phyloP scores from a whole-genome alignment of 352 stramenopile species.

The Pythium sukuiense region DNA sequence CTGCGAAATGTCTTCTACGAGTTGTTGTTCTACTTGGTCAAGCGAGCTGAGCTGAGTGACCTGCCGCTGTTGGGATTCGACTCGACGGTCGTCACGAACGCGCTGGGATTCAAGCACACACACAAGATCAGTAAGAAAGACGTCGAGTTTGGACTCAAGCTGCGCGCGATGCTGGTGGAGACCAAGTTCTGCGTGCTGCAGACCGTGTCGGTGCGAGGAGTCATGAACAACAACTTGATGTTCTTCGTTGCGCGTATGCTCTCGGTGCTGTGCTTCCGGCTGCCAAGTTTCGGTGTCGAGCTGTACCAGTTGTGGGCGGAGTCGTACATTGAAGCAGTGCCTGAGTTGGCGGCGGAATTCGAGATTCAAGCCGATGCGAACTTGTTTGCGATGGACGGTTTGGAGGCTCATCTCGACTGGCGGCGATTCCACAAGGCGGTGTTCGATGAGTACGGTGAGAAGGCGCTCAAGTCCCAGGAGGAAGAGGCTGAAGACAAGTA shows the following conservation, averaged over 20 bases:
- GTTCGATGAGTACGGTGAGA: slow-evolving; percentile 86
- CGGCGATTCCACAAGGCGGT: slow-evolving; percentile 88
- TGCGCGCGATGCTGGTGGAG: slow-evolving; percentile 88
- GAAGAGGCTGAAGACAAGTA: slow-evolving; percentile 90
- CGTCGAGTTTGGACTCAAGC: slow-evolving; percentile 81
- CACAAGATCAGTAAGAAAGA: slow-evolving; percentile 82
- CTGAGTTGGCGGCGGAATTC: slow-evolving; percentile 78
- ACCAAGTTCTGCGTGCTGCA: slow-evolving; percentile 89
- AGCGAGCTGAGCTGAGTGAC: slow-evolving; percentile 84
- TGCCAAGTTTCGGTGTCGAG: slow-evolving; percentile 87
- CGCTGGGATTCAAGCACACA: slow-evolving; percentile 67
- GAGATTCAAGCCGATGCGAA: slow-evolving; percentile 80
- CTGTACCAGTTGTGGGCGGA: slow-evolving; percentile 88
- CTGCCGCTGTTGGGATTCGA: slow-evolving; percentile 84
- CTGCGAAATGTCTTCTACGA: slow-evolving; percentile 90
- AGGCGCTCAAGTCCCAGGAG: slow-evolving; percentile 82
- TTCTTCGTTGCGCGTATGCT: slow-evolving; percentile 89
- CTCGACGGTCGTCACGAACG: slow-evolving; percentile 59
- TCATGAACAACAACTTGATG: slow-evolving; percentile 93
- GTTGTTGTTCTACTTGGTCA: slow-evolving; percentile 87
- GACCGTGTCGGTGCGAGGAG: slow-evolving; percentile 81
- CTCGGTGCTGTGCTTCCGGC: slow-evolving; percentile 83
- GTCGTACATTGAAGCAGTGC: slow-evolving; percentile 77
- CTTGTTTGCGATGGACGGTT: slow-evolving; percentile 87
- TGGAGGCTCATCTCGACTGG: slow-evolving; percentile 88